Base-by-base conservation (phyloP, 495 filamentous ascomycete genomes). In the Penicillium crystallinum region DNA sequence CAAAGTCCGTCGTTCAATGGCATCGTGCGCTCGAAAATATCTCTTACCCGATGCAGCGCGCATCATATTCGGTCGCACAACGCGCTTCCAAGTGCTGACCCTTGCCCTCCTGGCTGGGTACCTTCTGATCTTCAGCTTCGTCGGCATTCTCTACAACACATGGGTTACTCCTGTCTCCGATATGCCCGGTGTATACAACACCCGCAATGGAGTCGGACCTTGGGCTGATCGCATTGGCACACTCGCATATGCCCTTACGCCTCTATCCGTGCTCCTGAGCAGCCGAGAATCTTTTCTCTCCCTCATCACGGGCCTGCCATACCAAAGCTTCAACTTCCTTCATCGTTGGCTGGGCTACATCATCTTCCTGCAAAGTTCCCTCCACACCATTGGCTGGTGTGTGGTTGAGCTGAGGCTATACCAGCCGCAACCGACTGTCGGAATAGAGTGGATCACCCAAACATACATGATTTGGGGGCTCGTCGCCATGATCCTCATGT, bases 241-340 rank as follows among this genome's bases (percentile, higher is more conserved):
- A 11, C 61, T 86, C 0, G 85, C 85, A 4, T 89, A 82, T 58
- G 85, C 82, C 6, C 76, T 88, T 6, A 84, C 82, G 1, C 83
- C 83, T 1, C 72, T 87, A 0, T 80, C 81, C 1, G 63, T 87
- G 30, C 63, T 84, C 9, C 70, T 87, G 12, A 76, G 75, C 29
- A 81, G 68, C 42, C 73, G 82, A 5, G 84, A 87, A 46, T 81
- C 77, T 0, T 66, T 87, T 2, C 77, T 88, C 4, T 80, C 76
- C 1, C 51, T 85, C 23, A 50, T 85, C 38, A 87, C 82, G 0
- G 83, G 85, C 6, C 64, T 87, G 4, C 82, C 85, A 0, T 86
- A 87, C 56, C 81, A 86, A 50, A 77, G 75, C 45, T 87, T 87
- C 70, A 81, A 84, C 67, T 87, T 87, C 63, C 68, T 89, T 21